Evolutionary conservation across 345 rosid species (phyloP), one percentile per base, ranked within the genome.

Genomic region (Camelina laxa): DNA sequence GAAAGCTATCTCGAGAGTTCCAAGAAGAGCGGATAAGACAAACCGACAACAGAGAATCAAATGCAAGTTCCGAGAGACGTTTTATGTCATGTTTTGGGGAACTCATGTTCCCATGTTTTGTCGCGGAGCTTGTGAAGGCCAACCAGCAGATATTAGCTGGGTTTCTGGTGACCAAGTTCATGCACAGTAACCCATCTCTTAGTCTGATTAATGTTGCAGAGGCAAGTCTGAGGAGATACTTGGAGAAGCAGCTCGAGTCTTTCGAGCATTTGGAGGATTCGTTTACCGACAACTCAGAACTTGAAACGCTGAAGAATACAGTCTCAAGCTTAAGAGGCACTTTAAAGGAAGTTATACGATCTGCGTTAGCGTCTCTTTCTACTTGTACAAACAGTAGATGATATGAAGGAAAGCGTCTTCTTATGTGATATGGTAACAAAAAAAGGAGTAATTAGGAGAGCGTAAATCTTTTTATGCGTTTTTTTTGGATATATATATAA

Each of bases 101-200:
- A 76, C 72, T 89, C 78, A 66, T 90, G 72, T 84, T 95, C 69
- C 99, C 98, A 0, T 54, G 80, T 60, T 88, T 89, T 55, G 45
- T 90, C 69, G 81, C 89, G 10, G 94, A 83, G 83, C 98, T 92
- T 35, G 88, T 89, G 54, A 88, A 81, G 82, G 89, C 85, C 2
- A 84, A 84, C 72, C 96, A 90, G 77, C 86, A 81, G 38, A 82
- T 90, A 54, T 82, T 95, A 17, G 99, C 99, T 0, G 98, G 96
- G 71, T 82, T 87, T 73, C 27, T 92, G 16, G 81, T 92, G 47
- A 83, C 97, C 1, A 88, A 86, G 75, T 86, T 82, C 73, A 90
- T 90, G 99, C 98, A 89, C 85, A 84, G 87, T 7, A 89, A 84
- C 78, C 82, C 88, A 51, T 83, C 89, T 73, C 81, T 92, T 48